Conservation (phyloP, 106 monocot species). For the Vanilla planifolia region DNA sequence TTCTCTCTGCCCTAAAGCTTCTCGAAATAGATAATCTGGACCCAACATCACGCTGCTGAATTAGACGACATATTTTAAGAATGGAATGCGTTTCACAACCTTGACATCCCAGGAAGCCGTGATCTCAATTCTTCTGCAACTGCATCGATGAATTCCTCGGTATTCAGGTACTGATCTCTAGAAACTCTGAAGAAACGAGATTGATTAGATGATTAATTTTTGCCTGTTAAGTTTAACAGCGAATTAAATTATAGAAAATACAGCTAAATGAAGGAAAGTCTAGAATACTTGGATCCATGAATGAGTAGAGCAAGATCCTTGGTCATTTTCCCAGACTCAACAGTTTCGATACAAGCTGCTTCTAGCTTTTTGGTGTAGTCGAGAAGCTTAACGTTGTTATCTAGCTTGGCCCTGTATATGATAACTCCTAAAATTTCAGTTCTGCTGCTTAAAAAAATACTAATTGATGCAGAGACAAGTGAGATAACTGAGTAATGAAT, state of each 20-base stretch:
- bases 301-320: conserved; percentile 89
- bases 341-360: conserved; percentile 69
- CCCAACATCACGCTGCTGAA: too few species aligned
- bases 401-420: conserved; percentile 76
- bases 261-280: neutral
- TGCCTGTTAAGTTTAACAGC: neutral
- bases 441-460: too few species aligned
- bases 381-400: conserved; percentile 50
- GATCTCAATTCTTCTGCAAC: conserved; percentile 53
- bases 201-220: neutral
- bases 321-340: conserved; percentile 92
- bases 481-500: too few species aligned
- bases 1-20: too few species aligned
- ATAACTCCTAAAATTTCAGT: neutral
- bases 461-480: too few species aligned
- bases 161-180: conserved; percentile 57
- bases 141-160: conserved; percentile 74
- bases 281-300: conserved; percentile 73
- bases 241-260: neutral
- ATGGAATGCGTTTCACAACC: too few species aligned
- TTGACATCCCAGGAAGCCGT: conserved; percentile 39
- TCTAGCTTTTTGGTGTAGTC: conserved; percentile 77
- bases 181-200: conserved; percentile 33
- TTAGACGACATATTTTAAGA: too few species aligned
- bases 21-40: too few species aligned